Evolutionary conservation across 176 grass and related monocot species (phyloP), one percentile per base, ranked within the genome.

Genomic region (Avena insularis): DNA sequence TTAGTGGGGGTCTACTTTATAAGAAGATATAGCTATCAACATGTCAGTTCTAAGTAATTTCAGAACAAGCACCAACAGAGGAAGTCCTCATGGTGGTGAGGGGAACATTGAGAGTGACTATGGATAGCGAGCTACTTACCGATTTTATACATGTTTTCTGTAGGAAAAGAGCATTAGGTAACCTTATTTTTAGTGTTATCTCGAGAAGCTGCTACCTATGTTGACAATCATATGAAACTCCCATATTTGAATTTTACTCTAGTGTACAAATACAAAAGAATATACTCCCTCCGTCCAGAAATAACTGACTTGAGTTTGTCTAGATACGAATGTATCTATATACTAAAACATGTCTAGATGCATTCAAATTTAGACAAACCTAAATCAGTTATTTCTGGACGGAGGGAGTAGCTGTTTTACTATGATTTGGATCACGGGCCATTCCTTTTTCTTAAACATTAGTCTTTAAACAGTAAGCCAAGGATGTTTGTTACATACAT

Each of bases 101-200:
- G 20, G 20, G 20, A 43, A 73, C 5, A 43, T 73, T 73, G 20
- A 48, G 43, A 73, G 70, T 73, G 70, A 73, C 19, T 20, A 23
- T 73, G 70, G 20, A 73, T 20, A 48, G 43, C 11, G 20, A 47
- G 36, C 9, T 46, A 70, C 64, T 56, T n/a, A 14, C 4, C 64
- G 40, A 71, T 12, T 13, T 51, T 73, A n/a, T 73, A 5, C n/a
- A 50, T 48, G 23, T 65, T 63, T 47, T 29, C 60, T 60, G 9
- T 66, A 81, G 79, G 53, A 12, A 73, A 71, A 72, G 12, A 68
- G 17, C 80, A 71, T 64, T 48, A 64, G 3, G 21, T 64, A 65
- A 64, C 14, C 20, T 80, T 15, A 63, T 29, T 65, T 64, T 64
- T 17, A 43, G 3, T 17, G 35, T 23, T 14, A 80, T 81, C 43